phyloP scores from a whole-genome alignment of 805 yeast genomes.

The Debaryomyces tyrocola region DNA sequence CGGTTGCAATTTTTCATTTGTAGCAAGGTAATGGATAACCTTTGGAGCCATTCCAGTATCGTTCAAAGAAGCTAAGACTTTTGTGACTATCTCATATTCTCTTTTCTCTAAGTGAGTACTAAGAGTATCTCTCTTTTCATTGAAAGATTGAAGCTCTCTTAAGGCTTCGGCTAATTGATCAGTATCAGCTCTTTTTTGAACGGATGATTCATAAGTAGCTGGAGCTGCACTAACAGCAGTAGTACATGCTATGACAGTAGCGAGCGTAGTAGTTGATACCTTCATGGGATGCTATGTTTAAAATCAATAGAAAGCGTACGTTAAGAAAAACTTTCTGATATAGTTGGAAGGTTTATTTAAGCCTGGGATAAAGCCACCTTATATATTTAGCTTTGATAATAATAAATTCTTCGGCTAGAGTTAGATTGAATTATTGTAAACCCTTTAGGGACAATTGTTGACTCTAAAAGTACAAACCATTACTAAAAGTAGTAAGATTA shows the following conservation, averaged over 20 bases:
- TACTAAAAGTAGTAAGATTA: not conserved
- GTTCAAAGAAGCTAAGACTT: constrained; percentile 36
- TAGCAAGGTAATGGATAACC: constrained; percentile 32
- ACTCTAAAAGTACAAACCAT: not conserved
- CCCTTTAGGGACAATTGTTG: no score
- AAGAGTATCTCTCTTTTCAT: constrained; percentile 29
- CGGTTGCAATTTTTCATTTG: constrained; percentile 22
- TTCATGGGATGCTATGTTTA: constrained; percentile 21
- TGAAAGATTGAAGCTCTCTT: constrained; percentile 16
- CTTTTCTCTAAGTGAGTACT: constrained; percentile 28
- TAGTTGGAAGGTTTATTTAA: not conserved
- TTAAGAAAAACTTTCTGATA: not conserved
- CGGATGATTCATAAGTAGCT: constrained; percentile 13
- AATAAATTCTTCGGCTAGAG: not conserved
- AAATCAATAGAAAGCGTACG: not conserved
- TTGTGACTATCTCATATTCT: constrained; percentile 41
- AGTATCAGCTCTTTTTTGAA: constrained; percentile 4
- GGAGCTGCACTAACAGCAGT: constrained; percentile 37
- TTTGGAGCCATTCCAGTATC: constrained; percentile 36
- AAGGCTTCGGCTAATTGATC: constrained; percentile 24
- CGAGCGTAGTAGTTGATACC: constrained; percentile 28
- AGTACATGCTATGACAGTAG: constrained; percentile 26
- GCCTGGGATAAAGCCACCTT: not conserved
- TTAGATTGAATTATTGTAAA: no score
- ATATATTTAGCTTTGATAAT: not conserved